phyloP scores from a whole-genome alignment of 257 asterid genomes.

The Solanum sejunctum region DNA sequence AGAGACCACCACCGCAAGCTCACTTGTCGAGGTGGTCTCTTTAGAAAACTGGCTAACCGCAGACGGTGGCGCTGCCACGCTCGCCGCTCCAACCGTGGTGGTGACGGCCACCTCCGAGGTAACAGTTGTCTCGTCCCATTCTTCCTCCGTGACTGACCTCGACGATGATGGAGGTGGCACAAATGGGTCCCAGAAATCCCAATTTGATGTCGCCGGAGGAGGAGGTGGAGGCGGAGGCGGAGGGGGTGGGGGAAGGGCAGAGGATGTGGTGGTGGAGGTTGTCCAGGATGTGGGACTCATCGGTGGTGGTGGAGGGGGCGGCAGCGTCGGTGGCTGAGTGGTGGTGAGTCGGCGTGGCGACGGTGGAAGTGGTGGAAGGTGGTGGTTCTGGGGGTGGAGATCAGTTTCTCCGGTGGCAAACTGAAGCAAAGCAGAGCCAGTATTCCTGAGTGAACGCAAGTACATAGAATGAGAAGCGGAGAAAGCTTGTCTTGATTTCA shows the following conservation, averaged over 20 bases:
- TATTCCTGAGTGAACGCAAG: constrained; percentile 59
- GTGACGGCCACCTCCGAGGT: constrained; percentile 47
- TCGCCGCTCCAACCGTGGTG: constrained; percentile 34
- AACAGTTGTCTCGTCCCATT: constrained; percentile 58
- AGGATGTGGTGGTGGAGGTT: constrained; percentile 41
- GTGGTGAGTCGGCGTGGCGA: constrained; percentile 12
- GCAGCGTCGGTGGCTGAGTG: constrained; percentile 33
- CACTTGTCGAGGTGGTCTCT: constrained; percentile 44
- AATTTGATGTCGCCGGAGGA: constrained; percentile 32
- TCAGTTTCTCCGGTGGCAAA: constrained; percentile 72
- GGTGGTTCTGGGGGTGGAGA: constrained; percentile 44
- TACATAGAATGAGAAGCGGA: constrained; percentile 83
- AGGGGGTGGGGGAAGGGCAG: constrained; percentile 49
- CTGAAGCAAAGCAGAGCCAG: constrained; percentile 77
- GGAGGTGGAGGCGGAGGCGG: constrained; percentile 66
- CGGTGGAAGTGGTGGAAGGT: constrained; percentile 15
- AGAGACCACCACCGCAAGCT: constrained; percentile 71
- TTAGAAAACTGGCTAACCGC: constrained; percentile 25
- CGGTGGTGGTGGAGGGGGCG: constrained; percentile 30
- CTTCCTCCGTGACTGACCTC: constrained; percentile 59
- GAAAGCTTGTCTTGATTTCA: constrained; percentile 75
- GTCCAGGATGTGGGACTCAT: constrained; percentile 61
- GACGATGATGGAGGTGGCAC: constrained; percentile 60
- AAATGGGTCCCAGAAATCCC: constrained; percentile 99
- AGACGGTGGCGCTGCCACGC: constrained; percentile 60